These are phyloP conservation scores for Gossypium schwendimanii DNA, from an alignment of 441 rosid genomes.

Conservation along the genomic window DNA sequence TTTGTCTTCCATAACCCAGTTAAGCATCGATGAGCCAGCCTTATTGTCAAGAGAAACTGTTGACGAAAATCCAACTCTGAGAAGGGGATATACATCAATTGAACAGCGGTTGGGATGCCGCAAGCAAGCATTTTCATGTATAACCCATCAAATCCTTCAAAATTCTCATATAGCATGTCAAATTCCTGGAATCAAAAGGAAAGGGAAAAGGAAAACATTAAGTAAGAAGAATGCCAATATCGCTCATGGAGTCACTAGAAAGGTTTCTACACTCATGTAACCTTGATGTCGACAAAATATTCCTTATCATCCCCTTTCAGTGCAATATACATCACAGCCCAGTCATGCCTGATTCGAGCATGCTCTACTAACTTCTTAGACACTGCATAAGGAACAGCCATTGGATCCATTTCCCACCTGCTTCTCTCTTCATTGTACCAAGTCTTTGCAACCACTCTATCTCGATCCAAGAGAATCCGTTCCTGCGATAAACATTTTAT, in stretches of 20 bases:
- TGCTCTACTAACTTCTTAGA: slow-evolving; percentile 68
- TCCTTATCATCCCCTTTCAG: slow-evolving; percentile 84
- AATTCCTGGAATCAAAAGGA: slow-evolving; percentile 56
- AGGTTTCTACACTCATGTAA: slow-evolving; percentile 23
- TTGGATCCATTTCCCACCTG: slow-evolving; percentile 88
- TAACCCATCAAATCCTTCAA: slow-evolving; percentile 92
- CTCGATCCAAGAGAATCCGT: slow-evolving; percentile 77
- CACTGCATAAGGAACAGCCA: slow-evolving; percentile 84
- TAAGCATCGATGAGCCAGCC: slow-evolving; percentile 46
- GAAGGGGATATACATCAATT: slow-evolving; percentile 87
- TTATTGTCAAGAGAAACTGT: slow-evolving; percentile 57
- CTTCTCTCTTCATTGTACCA: slow-evolving; percentile 76
- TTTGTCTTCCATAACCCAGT: slow-evolving; percentile 49
- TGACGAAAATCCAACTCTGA: slow-evolving; percentile 72
- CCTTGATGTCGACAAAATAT: slow-evolving; percentile 72
- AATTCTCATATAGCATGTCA: slow-evolving; percentile 75
- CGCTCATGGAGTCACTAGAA: slow-evolving; percentile 13
- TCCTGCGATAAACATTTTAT: slow-evolving; percentile 42
- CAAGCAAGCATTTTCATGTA: slow-evolving; percentile 89
- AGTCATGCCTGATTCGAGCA: slow-evolving; percentile 92
- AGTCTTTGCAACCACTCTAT: slow-evolving; percentile 80
- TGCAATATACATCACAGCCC: slow-evolving; percentile 74
- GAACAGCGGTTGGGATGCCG: slow-evolving; percentile 74
- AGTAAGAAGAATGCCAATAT: slow-evolving; percentile 12
- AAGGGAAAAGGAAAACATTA: slow-evolving; percentile 17